These are phyloP conservation scores for Anacardium occidentale DNA, from an alignment of 345 rosid genomes.

Conservation along the genomic window DNA sequence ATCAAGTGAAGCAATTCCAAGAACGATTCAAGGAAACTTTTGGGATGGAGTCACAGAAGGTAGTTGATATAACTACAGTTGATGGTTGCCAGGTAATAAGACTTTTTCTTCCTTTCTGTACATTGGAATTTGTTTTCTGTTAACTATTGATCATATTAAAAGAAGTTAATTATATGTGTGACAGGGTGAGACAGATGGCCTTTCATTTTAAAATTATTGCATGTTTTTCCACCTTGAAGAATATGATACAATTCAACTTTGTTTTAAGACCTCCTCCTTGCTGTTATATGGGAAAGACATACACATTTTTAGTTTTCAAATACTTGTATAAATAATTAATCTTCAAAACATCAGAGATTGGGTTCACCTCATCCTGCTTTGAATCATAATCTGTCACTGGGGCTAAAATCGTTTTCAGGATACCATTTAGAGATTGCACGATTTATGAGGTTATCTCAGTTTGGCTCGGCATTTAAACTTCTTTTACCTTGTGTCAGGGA, in stretches of 20 bases:
- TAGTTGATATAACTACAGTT: slow-evolving; percentile 84
- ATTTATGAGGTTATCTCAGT: not conserved
- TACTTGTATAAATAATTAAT: not conserved
- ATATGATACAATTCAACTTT: slow-evolving; percentile 9
- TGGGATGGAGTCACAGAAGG: slow-evolving; percentile 65
- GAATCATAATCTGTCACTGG: not conserved
- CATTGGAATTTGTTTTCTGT: not conserved
- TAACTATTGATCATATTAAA: not conserved
- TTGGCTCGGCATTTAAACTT: not conserved
- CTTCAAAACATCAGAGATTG: not conserved
- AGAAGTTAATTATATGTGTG: not conserved
- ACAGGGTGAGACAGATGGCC: not conserved
- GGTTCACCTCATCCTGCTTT: not conserved
- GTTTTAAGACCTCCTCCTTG: not conserved
- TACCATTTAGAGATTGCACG: not conserved
- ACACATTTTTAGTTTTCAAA: not conserved
- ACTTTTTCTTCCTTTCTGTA: slow-evolving; percentile 1
- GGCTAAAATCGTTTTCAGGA: not conserved
- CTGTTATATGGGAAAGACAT: not conserved
- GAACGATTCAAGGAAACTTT: slow-evolving; percentile 73
- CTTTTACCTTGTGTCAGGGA: slow-evolving; percentile 50
- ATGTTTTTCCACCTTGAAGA: not conserved
- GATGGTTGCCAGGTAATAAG: slow-evolving; percentile 92
- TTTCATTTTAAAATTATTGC: not conserved
- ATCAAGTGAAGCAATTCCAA: slow-evolving; percentile 88